Conservation (phyloP, 768 basidiomycete species). For the Neoboletus magnificus region DNA sequence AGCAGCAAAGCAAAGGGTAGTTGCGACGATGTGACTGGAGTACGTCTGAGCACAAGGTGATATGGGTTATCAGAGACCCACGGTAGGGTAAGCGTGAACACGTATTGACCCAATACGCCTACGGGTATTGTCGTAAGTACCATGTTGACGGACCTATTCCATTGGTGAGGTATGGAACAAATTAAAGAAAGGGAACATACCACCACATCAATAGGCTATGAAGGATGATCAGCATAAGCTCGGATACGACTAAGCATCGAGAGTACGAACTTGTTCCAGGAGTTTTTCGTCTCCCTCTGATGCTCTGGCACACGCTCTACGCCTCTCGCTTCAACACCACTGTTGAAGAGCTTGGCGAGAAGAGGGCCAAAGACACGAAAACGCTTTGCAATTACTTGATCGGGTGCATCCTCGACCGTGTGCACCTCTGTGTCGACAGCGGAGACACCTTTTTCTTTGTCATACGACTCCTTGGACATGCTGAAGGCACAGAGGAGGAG, state of each 20-base stretch:
- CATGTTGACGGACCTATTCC: conserved; percentile 44
- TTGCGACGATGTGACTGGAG: conserved; percentile 41
- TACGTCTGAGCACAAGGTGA: neutral
- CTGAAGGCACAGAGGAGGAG: neutral
- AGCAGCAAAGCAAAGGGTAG: conserved; percentile 44
- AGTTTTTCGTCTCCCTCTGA: conserved; percentile 42
- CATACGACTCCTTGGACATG: conserved; percentile 13
- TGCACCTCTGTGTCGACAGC: neutral
- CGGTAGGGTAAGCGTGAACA: conserved; percentile 47
- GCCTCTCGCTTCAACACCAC: conserved; percentile 52
- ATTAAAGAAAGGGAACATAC: conserved; percentile 15
- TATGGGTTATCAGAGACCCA: conserved; percentile 20
- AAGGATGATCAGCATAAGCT: neutral
- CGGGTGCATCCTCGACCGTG: conserved; percentile 26
- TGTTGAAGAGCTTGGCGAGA: conserved; percentile 40
- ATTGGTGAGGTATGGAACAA: neutral
- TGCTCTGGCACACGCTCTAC: conserved; percentile 53
- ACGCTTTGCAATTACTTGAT: conserved; percentile 26
- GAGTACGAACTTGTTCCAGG: conserved; percentile 41
- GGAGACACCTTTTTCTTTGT: conserved; percentile 18
- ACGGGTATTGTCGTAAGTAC: conserved; percentile 49
- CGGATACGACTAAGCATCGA: neutral
- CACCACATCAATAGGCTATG: conserved; percentile 46
- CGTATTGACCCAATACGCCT: conserved; percentile 46
- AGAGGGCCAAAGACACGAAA: conserved; percentile 32